Evolutionary conservation across 148 eudicot species (phyloP), one percentile per base, ranked within the genome.

Genomic region (Spergularia marina): DNA sequence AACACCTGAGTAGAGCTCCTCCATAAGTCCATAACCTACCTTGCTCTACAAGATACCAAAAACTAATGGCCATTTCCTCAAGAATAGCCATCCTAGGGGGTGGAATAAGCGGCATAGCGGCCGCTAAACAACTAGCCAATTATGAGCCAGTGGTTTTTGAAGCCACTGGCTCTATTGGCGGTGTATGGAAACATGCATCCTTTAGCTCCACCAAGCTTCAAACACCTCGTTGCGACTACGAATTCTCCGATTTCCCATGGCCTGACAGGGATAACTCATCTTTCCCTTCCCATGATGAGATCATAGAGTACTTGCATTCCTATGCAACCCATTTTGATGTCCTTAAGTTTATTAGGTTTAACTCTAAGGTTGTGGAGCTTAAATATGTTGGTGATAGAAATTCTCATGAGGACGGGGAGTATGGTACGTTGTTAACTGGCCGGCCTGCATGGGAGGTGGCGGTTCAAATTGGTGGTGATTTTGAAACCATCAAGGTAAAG

Each of bases 201-300:
- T 89, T 77, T 65, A 72, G 73, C 15, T 85, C 94, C 0, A 92
- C 99, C 0, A 89, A 86, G 67, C 94, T 95, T 16, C 98, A 95
- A 76, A 95, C 94, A 66, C 98, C 96, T 18, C 96, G 94, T 20
- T 89, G 96, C 17, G 96, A 95, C 73, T 95, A 84, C 20, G 98
- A 95, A 75, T 95, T 95, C 74, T 95, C 98, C 0, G 98, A 95
- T 62, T 95, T 81, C 59, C 94, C 98, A 3, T 95, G 98, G 97
- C 78, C 91, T 1, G 75, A 86, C 44, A 86, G 98, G 71, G 97
- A 92, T 47, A 86, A 90, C 77, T 12, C 82, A 4, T 77, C 71
- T 44, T 95, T 90, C 68, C 98, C 98, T 55, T 72, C 92, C 65
- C 63, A 83, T 76, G 60, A 15, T 20, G 94, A 95, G 80, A 86